Evolutionary conservation across 2,329 filamentous ascomycete species (phyloP), one percentile per base, ranked within the genome.

Genomic region (Aspergillus aculeatinus): DNA sequence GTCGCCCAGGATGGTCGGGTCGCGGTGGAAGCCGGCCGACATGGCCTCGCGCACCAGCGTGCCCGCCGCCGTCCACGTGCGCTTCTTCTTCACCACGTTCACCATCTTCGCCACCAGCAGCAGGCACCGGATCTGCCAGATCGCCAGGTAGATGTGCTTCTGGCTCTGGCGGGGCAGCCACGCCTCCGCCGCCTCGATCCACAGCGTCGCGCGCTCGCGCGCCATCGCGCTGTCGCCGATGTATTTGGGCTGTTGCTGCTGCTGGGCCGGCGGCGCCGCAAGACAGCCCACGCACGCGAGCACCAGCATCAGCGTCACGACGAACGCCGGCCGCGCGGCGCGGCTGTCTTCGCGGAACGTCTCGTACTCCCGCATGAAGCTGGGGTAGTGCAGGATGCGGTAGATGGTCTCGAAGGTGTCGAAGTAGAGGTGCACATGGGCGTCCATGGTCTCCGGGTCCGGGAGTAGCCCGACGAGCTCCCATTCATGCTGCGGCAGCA

Each of bases 91-190:
- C 47, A 82, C 70, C 16, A 74, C 76, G 56, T 82, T 82, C 12
- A 79, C 73, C 27, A 78, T 74, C 60, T 80, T 82, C 2, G 81
- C 77, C 6, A 84, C 67, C 2, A 80, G 60, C 3, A 81, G 68
- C 7, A 84, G 71, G 55, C 81, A 81, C 5, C 79, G 77, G 3
- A 83, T 71, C 62, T 84, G 82, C 59, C 82, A 83, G 61, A 80
- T 77, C 3, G 70, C 68, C 1, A 82, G 67, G 1, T 78, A 80
- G 33, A 81, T 74, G 42, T 82, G 80, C 65, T 84, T 85, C 31
- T 81, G 77, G 54, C 80, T 81, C 59, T 83, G 81, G 11, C 9
- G 7, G 3, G 31, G 23, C 4, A 52, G 51, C 66, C 66, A 68
- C 31, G 47, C 53, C 39, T 67, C 66, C 6, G 63, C 60, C 12